phyloP scores from a whole-genome alignment of 495 filamentous ascomycete species.

The Tuber aestivum region DNA sequence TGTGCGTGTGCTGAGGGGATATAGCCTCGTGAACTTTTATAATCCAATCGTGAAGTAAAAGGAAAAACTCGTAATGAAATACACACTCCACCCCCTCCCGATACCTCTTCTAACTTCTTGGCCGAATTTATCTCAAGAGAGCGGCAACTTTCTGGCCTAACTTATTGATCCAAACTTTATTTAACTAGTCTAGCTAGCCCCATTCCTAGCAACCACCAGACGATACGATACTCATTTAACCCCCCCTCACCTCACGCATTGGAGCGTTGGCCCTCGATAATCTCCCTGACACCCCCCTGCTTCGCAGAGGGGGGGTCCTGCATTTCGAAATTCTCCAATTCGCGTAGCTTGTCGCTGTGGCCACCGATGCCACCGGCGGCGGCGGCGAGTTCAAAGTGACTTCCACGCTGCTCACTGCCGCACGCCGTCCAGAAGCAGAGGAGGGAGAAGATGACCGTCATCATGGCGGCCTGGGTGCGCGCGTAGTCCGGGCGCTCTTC shows the following conservation, averaged over 20 bases:
- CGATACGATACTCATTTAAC: no score
- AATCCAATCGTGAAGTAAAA: not conserved
- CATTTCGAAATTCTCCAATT: constrained; percentile 16
- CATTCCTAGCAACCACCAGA: no score
- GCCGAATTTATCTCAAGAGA: no score
- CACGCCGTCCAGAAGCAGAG: constrained; percentile 51
- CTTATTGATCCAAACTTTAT: no score
- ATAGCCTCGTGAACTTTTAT: constrained; percentile 2
- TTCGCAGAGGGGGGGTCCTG: constrained; percentile 12
- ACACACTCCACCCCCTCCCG: no score
- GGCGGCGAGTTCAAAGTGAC: constrained; percentile 58
- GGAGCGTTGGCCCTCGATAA: not conserved
- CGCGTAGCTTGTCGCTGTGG: constrained; percentile 15
- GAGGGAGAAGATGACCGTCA: constrained; percentile 55
- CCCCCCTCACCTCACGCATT: not conserved
- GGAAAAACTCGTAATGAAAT: not conserved
- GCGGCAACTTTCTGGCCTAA: no score
- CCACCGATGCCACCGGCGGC: constrained; percentile 52
- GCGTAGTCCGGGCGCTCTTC: constrained; percentile 59
- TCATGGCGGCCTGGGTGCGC: constrained; percentile 63
- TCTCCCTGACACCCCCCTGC: constrained; percentile 14
- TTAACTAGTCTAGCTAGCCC: no score
- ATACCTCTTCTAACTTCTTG: no score
- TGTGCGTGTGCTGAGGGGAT: not conserved
- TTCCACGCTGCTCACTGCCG: constrained; percentile 61